A percentile compares a stretch with the other conserved stretches of the same genome.
Conservation (phyloP, 352 stramenopile species). For the Phytophthora quininea region DNA sequence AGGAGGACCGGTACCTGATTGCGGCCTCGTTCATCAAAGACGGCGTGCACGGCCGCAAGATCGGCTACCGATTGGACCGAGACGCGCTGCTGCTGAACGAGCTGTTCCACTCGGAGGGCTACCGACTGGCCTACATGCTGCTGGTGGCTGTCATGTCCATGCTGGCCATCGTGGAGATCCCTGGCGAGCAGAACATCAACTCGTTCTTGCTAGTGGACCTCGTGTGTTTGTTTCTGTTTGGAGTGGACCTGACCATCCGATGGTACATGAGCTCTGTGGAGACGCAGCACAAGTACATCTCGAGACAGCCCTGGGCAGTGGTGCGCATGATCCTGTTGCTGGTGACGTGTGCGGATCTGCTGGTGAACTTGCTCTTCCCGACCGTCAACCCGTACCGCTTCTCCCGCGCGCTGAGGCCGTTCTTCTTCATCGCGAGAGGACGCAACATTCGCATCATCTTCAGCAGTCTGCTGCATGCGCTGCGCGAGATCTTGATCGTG, state of each 20-base stretch:
- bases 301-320: constrained; percentile 76
- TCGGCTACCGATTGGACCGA: constrained; percentile 78
- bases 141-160: constrained; percentile 68
- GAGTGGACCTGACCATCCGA: constrained; percentile 66
- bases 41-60: constrained; percentile 84
- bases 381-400: constrained; percentile 64
- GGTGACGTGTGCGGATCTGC: constrained; percentile 60
- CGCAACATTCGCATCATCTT: constrained; percentile 89
- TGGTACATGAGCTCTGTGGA: constrained; percentile 87
- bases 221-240: constrained; percentile 67
- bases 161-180: constrained; percentile 71
- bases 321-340: constrained; percentile 65
- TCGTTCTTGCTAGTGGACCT: constrained; percentile 69
- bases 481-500: constrained; percentile 77
- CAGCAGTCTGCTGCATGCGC: constrained; percentile 74
- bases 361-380: constrained; percentile 54
- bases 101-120: constrained; percentile 77
- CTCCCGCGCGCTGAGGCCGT: constrained; percentile 69
- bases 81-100: constrained; percentile 71
- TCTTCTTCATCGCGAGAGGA: constrained; percentile 80
- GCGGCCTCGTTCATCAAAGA: constrained; percentile 82
- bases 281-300: constrained; percentile 80
- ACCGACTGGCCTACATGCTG: constrained; percentile 73
- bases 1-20: constrained; percentile 78
- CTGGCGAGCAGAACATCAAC: constrained; percentile 53